Conservation (phyloP, 2,329 filamentous ascomycete genomes). For the Diaporthe aspalathi region DNA sequence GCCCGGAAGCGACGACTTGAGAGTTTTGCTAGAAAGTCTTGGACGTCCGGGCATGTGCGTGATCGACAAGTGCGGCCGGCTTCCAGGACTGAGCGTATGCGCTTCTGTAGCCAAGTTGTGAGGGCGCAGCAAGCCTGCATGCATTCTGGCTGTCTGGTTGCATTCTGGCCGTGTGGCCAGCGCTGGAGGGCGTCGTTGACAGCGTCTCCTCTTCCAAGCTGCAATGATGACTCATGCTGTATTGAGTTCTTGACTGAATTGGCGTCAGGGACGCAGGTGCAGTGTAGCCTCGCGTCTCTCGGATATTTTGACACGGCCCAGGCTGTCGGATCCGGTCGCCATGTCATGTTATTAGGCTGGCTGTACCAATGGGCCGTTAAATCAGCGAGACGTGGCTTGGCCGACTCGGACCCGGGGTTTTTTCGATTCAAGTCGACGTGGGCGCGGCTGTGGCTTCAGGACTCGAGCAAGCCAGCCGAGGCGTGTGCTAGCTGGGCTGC, state of each 20-base stretch:
- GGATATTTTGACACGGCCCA: constrained; percentile 3
- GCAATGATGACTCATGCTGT: not conserved
- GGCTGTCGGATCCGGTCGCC: not conserved
- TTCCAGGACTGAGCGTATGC: not conserved
- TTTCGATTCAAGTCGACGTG: constrained; percentile 4
- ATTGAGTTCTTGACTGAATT: too few species aligned
- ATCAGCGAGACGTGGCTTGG: constrained; percentile 4
- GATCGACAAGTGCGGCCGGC: not conserved
- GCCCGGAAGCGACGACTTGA: not conserved
- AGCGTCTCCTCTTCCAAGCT: not conserved
- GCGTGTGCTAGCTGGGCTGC: constrained; percentile 9
- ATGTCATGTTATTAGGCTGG: not conserved
- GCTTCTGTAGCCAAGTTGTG: not conserved
- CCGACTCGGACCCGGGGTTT: not conserved
- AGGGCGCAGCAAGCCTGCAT: not conserved
- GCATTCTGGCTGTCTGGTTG: not conserved
- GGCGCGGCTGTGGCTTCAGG: constrained; percentile 24
- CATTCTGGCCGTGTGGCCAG: not conserved
- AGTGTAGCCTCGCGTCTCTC: constrained; percentile 5
- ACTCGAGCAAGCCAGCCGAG: constrained; percentile 14
- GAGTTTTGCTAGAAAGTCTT: not conserved
- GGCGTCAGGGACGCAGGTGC: not conserved
- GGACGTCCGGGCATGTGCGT: not conserved
- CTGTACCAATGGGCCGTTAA: not conserved
- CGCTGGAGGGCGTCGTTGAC: not conserved